Evolutionary conservation across 2,329 filamentous ascomycete genomes (phyloP).

Genomic region (Fusarium sp.): DNA sequence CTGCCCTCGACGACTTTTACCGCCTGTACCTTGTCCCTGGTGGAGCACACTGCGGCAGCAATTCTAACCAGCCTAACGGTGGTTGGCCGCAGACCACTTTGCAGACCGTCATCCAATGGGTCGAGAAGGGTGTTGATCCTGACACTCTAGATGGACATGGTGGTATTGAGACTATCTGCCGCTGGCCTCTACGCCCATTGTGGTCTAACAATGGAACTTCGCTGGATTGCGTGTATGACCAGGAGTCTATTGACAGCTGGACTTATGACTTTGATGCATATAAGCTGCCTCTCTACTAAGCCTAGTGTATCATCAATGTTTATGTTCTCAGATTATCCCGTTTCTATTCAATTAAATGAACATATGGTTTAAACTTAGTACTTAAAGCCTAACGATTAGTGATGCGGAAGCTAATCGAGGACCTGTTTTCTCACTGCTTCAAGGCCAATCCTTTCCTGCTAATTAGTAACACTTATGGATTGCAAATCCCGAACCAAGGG

Average conservation of each 20-base stretch:
- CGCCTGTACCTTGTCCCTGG: constrained; percentile 66
- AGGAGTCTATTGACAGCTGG: constrained; percentile 32
- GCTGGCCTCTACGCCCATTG: constrained; percentile 51
- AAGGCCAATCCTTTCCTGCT: not conserved
- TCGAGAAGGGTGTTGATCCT: constrained; percentile 65
- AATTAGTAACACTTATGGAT: not conserved
- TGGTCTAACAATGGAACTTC: constrained; percentile 18
- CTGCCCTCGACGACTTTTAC: constrained; percentile 64
- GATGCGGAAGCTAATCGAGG: not conserved
- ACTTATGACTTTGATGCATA: constrained; percentile 30
- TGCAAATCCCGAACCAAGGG: not conserved
- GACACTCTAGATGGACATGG: constrained; percentile 43
- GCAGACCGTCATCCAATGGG: constrained; percentile 76
- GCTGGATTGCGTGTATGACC: constrained; percentile 24
- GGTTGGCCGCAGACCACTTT: constrained; percentile 70
- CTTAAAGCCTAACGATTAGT: no score
- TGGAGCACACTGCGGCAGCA: constrained; percentile 63
- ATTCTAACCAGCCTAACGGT: constrained; percentile 56
- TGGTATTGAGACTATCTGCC: constrained; percentile 52
- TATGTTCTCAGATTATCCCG: not conserved
- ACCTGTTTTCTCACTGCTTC: not conserved
- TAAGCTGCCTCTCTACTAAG: constrained; percentile 23
- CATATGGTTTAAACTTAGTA: no score
- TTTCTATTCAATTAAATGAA: not conserved
- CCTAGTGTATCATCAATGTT: not conserved